phyloP scores from a whole-genome alignment of 2,329 filamentous ascomycete genomes.

The Cercospora canescens region DNA sequence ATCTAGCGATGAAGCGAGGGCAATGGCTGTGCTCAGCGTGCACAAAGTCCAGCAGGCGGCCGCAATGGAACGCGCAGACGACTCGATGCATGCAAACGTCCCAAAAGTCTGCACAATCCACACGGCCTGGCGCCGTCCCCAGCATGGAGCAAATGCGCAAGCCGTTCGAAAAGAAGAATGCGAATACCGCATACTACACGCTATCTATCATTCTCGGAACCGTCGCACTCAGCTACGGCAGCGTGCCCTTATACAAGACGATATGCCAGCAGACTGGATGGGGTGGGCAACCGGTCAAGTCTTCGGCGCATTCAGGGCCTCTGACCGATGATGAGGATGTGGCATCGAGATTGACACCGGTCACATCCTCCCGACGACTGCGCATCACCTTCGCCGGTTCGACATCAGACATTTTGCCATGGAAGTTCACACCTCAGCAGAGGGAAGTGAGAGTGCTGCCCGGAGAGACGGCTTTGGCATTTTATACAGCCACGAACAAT shows the following conservation, averaged over 20 bases:
- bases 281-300: slow-evolving; percentile 89
- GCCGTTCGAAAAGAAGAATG: slow-evolving; percentile 67
- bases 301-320: slow-evolving; percentile 74
- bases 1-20: slow-evolving; percentile 25
- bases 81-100: slow-evolving; percentile 33
- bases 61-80: slow-evolving; percentile 26
- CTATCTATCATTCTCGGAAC: slow-evolving; percentile 77
- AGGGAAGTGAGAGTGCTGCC: slow-evolving; percentile 93
- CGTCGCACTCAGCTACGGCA: slow-evolving; percentile 77
- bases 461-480: slow-evolving; percentile 93
- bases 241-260: slow-evolving; percentile 86
- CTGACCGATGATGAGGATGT: slow-evolving; percentile 54
- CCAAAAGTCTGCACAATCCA: slow-evolving; percentile 22
- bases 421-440: slow-evolving; percentile 97
- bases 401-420: slow-evolving; percentile 90
- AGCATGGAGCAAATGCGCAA: slow-evolving; percentile 66
- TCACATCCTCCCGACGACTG: slow-evolving; percentile 78
- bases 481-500: slow-evolving; percentile 95
- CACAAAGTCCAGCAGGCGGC: slow-evolving; percentile 10
- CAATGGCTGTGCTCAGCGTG: slow-evolving; percentile 29
- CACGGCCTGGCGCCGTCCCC: slow-evolving; percentile 39
- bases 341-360: slow-evolving; percentile 74
- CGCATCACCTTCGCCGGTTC: slow-evolving; percentile 95
- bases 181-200: slow-evolving; percentile 69
- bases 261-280: slow-evolving; percentile 86